A percentile compares a stretch with the other conserved stretches of the same genome.
Conservation (phyloP, 176 grass and related monocot species). For the Oryza meridionalis region DNA sequence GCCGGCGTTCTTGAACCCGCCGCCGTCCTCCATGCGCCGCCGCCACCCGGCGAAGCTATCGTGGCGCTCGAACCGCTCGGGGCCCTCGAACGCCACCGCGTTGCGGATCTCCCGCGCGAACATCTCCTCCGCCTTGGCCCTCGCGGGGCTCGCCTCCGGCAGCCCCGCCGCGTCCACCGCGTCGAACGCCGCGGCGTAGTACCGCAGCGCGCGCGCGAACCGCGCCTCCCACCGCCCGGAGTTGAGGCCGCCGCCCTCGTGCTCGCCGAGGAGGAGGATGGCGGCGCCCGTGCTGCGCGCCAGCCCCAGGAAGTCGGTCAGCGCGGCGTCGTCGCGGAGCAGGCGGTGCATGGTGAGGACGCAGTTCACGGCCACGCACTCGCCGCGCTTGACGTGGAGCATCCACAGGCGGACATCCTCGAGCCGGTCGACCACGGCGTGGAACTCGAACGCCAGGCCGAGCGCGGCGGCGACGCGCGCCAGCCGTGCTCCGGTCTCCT, state of each 20-base stretch:
- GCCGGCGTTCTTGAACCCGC: constrained; percentile 62
- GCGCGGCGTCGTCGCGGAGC: constrained; percentile 58
- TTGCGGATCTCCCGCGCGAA: constrained; percentile 87
- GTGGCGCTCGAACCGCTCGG: constrained; percentile 70
- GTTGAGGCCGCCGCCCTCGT: constrained; percentile 61
- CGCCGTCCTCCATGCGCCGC: constrained; percentile 76
- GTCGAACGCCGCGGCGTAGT: constrained; percentile 82
- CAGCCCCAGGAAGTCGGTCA: constrained; percentile 73
- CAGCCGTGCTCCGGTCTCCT: constrained; percentile 66
- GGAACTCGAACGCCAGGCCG: constrained; percentile 84
- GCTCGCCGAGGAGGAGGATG: constrained; percentile 79
- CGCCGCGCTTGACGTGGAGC: constrained; percentile 97
- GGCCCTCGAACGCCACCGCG: constrained; percentile 77
- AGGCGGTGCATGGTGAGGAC: constrained; percentile 72
- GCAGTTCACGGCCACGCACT: constrained; percentile 86
- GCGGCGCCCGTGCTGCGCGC: constrained; percentile 63
- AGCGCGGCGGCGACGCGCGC: constrained; percentile 57
- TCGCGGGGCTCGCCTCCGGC: constrained; percentile 40
- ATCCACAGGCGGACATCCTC: constrained; percentile 99
- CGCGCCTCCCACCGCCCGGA: constrained; percentile 65
- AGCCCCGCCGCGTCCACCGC: constrained; percentile 55
- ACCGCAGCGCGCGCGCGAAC: constrained; percentile 58
- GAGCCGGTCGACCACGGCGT: constrained; percentile 80
- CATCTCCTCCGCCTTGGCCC: constrained; percentile 90
- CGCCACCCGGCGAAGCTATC: constrained; percentile 72